Evolutionary conservation across 1,284 basidiomycete genomes (phyloP), one percentile per base, ranked within the genome.

Genomic region (Boletus sp.): DNA sequence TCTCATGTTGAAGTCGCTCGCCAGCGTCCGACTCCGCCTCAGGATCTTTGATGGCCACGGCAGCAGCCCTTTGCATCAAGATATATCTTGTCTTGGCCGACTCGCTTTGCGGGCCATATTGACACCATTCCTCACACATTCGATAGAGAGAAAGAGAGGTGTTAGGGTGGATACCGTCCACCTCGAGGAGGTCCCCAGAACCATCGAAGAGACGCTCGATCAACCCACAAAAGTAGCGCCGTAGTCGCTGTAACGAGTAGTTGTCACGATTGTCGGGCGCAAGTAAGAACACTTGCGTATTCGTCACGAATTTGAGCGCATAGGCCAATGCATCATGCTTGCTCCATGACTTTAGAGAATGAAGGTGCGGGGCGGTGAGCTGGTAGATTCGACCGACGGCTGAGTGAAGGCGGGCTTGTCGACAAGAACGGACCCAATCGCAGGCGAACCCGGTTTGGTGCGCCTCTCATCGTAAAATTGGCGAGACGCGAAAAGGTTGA

Each of bases 101-200:
- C 62, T 94, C 93, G 2, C 87, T 84, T 67, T 93, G 86, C 52
- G 87, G 84, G 10, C 93, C 94, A 57, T 93, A 83, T 67, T 92
- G 88, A 73, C 95, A 97, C 96, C 96, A 98, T 67, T 97, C 95
- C 73, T 95, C 92, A 69, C 95, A 96, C 47, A 95, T 79, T 50
- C 90, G 85, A 76, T 94, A 97, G 54, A 98, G 79, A 11, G 88
- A 84, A 11, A 95, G 80, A 67, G 94, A 88, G 76, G 89, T 88
- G 58, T 93, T 86, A 11, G 84, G 79, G 6, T 91, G 87, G 57
- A 94, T 87, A 72, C 88, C 81, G 60, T 94, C 93, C 3, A 87
- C 87, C 62, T 90, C 86, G 59, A 86, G 88, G 31, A 93, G 77
- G 47, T 84, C 84, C 8, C 88, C 86, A 21, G 94, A 77, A 17